Percentiles rank a stretch among this genome's conserved stretches.
Evolutionary conservation across 1,284 basidiomycete species (phyloP).

Genomic region (Lignosus rhinocerotis): DNA sequence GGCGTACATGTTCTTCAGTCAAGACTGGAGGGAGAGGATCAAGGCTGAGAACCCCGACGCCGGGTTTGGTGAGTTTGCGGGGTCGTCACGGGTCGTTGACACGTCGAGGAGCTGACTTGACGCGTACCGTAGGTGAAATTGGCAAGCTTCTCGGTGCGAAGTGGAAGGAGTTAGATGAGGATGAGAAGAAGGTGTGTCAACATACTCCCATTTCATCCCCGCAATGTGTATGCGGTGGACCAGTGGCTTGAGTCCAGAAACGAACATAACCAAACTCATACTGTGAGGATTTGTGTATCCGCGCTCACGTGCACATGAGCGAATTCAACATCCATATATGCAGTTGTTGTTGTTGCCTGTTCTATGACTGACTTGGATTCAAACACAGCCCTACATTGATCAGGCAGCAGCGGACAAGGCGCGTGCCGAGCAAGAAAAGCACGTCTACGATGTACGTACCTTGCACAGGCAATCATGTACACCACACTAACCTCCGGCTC

Average conservation of each 20-base stretch:
- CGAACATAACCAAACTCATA: background rate
- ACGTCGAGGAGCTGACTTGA: slow-evolving; percentile 15
- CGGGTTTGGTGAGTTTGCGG: slow-evolving; percentile 70
- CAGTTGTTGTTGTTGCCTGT: background rate
- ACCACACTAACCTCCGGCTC: slow-evolving; percentile 6
- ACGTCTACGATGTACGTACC: slow-evolving; percentile 64
- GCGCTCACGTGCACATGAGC: background rate
- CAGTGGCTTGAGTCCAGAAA: background rate
- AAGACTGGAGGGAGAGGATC: slow-evolving; percentile 94
- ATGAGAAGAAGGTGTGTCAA: slow-evolving; percentile 69
- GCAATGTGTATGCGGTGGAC: background rate
- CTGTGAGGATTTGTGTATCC: background rate
- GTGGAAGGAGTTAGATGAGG: slow-evolving; percentile 70
- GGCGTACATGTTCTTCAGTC: slow-evolving; percentile 98
- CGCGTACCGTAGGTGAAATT: slow-evolving; percentile 50
- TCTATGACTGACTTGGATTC: slow-evolving; percentile 4
- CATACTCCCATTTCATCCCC: background rate
- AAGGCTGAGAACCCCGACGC: slow-evolving; percentile 95
- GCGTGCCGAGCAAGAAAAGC: slow-evolving; percentile 82
- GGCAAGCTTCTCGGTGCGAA: slow-evolving; percentile 71
- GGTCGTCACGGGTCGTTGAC: slow-evolving; percentile 2
- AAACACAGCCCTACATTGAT: slow-evolving; percentile 84
- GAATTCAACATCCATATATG: background rate
- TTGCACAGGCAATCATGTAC: slow-evolving; percentile 1
- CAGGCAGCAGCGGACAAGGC: slow-evolving; percentile 86